Evolutionary conservation across 2,329 filamentous ascomycete species (phyloP).

Genomic region (Aspergillus carbonarius): DNA sequence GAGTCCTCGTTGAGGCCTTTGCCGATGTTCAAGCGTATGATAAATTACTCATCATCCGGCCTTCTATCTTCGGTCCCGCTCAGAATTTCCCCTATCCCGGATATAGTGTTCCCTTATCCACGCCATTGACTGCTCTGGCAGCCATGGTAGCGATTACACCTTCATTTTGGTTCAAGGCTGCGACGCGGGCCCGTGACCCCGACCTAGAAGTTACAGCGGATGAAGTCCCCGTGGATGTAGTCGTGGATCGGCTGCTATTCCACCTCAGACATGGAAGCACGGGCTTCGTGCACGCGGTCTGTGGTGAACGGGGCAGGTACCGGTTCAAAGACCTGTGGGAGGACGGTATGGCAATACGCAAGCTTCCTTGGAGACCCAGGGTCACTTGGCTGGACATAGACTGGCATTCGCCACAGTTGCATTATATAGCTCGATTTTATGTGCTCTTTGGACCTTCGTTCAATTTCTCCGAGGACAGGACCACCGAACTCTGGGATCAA

Average conservation of each 20-base stretch:
- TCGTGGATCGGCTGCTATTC: slow-evolving; percentile 3
- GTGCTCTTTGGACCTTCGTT: slow-evolving; percentile 5
- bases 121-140: slow-evolving; percentile 2
- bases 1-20: slow-evolving; percentile 5
- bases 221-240: slow-evolving; percentile 6
- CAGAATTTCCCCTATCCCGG: slow-evolving; percentile 8
- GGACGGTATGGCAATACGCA: background rate
- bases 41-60: slow-evolving; percentile 16
- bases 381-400: background rate
- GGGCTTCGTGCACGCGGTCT: slow-evolving; percentile 3
- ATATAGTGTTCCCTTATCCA: slow-evolving; percentile 9
- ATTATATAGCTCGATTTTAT: background rate
- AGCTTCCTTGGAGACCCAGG: background rate
- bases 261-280: background rate
- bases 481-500: background rate
- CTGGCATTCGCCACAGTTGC: slow-evolving; percentile 5
- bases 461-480: slow-evolving; percentile 4
- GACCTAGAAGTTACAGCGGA: background rate
- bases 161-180: background rate
- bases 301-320: background rate
- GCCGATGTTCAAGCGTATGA: background rate
- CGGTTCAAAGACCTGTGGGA: background rate
- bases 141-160: slow-evolving; percentile 3
- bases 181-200: background rate
- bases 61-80: slow-evolving; percentile 13